Base-by-base conservation (phyloP, 1,284 basidiomycete species). In the Microbotryum saponariae region DNA sequence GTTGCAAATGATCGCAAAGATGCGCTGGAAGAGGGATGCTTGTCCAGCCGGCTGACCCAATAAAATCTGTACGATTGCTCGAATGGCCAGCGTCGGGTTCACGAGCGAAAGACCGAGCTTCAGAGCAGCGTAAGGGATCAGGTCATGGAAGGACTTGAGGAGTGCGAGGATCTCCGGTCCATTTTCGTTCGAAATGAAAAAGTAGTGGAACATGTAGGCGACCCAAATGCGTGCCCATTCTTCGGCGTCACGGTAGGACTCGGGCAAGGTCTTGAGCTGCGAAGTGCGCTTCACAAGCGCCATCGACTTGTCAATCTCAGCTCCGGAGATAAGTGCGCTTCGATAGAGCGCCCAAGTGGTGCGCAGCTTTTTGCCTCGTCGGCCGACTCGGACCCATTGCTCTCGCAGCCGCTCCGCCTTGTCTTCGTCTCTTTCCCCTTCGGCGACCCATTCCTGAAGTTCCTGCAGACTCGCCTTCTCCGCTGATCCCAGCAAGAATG, bases 211-310 rank as follows among this genome's bases (percentile, higher is more conserved):
- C 7, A 61, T 60, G 37, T 68, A 63, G 0, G 66, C 63, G 25
- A 68, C 63, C 63, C 64, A 69, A 33, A 69, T 64, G 7, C 58
- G 37, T 6, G 61, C 68, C 63, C 63, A 69, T 29, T 68, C 62
- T 46, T 68, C 58, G 2, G 68, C 65, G 5, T 67, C 64, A 14
- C 58, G 53, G 50, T 69, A 58, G 14, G 50, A 44, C 9, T 56
- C 29, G 9, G 68, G 68, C 7, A 69, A 62, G 5, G 29, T 31
- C 20, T 58, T 53, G 54, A 62, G 8, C 18, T 31, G 21, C 6
- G 37, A 14, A 6, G 21, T 33, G 54, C 49, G 62, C 31, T 23
- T 47, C 18, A 60, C 56, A 29, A 60, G 58, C 6, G 18, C 45
- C 46, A 68, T 47, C n/a, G 66, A 49, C 25, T 61, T 56, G 60